Percentiles rank a stretch among this genome's conserved stretches.
These are phyloP conservation scores for Amanita molliuscula DNA, from an alignment of 768 basidiomycete species.

Conservation along the genomic window DNA sequence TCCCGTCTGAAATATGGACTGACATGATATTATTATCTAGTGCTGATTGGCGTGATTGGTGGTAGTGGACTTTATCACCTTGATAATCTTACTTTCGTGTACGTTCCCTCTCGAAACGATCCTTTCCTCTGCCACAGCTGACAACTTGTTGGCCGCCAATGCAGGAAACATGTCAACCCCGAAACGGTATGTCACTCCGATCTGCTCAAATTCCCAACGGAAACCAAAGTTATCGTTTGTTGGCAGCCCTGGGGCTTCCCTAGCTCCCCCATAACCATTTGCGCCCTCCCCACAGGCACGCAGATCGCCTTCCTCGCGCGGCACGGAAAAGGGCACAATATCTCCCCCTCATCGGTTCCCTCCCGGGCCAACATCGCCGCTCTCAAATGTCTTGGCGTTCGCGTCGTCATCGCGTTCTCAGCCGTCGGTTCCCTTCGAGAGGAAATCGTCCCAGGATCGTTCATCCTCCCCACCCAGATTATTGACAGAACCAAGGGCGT, in stretches of 20 bases:
- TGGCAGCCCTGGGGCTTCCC: slow-evolving; percentile 87
- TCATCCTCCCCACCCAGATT: slow-evolving; percentile 82
- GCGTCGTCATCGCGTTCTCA: slow-evolving; percentile 86
- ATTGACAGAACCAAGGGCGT: slow-evolving; percentile 96
- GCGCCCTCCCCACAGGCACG: slow-evolving; percentile 70
- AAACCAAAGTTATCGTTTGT: not conserved
- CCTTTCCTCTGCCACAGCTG: not conserved
- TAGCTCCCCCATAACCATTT: slow-evolving; percentile 86
- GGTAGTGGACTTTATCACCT: slow-evolving; percentile 91
- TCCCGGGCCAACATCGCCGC: slow-evolving; percentile 91
- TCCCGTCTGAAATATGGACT: not conserved
- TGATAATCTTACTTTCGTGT: slow-evolving; percentile 85
- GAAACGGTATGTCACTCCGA: slow-evolving; percentile 55
- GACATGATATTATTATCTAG: slow-evolving; percentile 21
- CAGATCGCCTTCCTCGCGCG: slow-evolving; percentile 86
- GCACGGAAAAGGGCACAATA: slow-evolving; percentile 75
- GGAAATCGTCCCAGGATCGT: slow-evolving; percentile 85
- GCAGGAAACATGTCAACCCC: slow-evolving; percentile 66
- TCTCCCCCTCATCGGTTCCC: slow-evolving; percentile 76
- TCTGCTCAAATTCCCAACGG: not conserved
- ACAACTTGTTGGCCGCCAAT: not conserved
- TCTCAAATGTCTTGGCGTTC: slow-evolving; percentile 83
- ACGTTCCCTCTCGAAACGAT: slow-evolving; percentile 20
- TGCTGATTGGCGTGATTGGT: slow-evolving; percentile 83
- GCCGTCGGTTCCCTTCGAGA: slow-evolving; percentile 94